Evolutionary conservation across 345 rosid species (phyloP).

Genomic region (Xanthoceras sorbifolium): DNA sequence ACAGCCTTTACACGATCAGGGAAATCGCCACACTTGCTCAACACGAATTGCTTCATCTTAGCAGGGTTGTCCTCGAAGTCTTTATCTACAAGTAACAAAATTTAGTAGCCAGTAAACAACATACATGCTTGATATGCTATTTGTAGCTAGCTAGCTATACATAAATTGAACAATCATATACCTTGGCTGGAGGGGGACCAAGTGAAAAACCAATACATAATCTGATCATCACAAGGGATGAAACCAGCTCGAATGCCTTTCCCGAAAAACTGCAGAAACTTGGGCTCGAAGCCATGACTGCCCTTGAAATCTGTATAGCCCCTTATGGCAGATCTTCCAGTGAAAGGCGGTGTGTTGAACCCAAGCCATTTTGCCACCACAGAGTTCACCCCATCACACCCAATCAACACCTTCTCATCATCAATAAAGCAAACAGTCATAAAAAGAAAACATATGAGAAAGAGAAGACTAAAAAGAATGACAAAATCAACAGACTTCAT

Average conservation of each 20-base stretch:
- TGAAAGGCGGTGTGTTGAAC: constrained; percentile 42
- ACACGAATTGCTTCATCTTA: constrained; percentile 45
- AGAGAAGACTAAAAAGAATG: background rate
- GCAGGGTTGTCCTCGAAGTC: constrained; percentile 35
- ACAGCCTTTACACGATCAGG: constrained; percentile 38
- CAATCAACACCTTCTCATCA: constrained; percentile 54
- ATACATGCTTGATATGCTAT: background rate
- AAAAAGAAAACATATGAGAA: background rate
- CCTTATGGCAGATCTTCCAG: constrained; percentile 46
- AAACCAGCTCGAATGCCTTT: constrained; percentile 41
- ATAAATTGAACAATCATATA: background rate
- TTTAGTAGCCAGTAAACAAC: background rate
- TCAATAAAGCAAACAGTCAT: background rate
- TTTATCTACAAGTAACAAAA: constrained; percentile 14
- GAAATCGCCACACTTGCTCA: constrained; percentile 37
- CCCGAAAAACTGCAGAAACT: constrained; percentile 28
- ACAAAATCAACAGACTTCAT: background rate
- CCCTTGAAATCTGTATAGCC: constrained; percentile 42
- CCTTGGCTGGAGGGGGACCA: constrained; percentile 34
- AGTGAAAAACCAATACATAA: constrained; percentile 37
- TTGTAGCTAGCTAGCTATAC: background rate
- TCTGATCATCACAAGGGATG: constrained; percentile 37
- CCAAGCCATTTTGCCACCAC: constrained; percentile 67
- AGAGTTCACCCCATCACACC: constrained; percentile 77
- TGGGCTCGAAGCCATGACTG: constrained; percentile 39